These are phyloP conservation scores for Sophora flavescens DNA, from an alignment of 306 rosid species.

Conservation along the genomic window DNA sequence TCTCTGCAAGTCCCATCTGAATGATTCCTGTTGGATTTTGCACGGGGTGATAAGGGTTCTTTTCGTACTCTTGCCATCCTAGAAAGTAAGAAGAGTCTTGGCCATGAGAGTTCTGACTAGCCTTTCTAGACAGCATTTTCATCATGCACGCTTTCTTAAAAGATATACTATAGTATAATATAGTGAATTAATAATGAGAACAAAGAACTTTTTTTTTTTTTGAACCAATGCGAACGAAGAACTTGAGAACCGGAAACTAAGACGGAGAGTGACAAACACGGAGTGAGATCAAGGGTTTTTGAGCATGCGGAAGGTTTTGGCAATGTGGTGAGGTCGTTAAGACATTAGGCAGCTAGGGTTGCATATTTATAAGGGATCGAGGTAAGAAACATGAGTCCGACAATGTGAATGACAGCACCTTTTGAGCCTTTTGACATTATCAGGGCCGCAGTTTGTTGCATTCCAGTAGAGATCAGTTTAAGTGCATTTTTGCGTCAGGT, in stretches of 20 bases:
- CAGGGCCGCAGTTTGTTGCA: not conserved
- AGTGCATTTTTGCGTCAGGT: too few species aligned
- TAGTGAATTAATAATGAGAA: not conserved
- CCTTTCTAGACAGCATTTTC: constrained; percentile 73
- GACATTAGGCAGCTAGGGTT: constrained; percentile 11
- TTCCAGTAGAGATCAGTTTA: not conserved
- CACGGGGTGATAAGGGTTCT: constrained; percentile 71
- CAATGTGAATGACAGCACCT: constrained; percentile 36
- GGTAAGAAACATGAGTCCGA: constrained; percentile 36
- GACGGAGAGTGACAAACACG: not conserved
- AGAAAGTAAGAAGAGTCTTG: constrained; percentile 82
- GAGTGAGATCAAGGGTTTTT: not conserved
- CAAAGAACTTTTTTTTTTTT: constrained; percentile 9
- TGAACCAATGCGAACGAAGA: constrained; percentile 2
- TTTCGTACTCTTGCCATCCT: constrained; percentile 87
- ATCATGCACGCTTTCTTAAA: not conserved
- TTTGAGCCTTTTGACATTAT: constrained; percentile 45
- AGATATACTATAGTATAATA: not conserved
- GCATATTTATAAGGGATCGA: constrained; percentile 50
- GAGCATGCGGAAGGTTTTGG: not conserved
- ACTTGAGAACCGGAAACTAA: constrained; percentile 6
- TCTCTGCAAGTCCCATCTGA: constrained; percentile 97
- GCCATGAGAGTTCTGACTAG: constrained; percentile 71
- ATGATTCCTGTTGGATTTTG: constrained; percentile 78
- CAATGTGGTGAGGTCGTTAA: constrained; percentile 28